Base-by-base conservation (phyloP, 768 basidiomycete species). In the Boletus eberwhitei region DNA sequence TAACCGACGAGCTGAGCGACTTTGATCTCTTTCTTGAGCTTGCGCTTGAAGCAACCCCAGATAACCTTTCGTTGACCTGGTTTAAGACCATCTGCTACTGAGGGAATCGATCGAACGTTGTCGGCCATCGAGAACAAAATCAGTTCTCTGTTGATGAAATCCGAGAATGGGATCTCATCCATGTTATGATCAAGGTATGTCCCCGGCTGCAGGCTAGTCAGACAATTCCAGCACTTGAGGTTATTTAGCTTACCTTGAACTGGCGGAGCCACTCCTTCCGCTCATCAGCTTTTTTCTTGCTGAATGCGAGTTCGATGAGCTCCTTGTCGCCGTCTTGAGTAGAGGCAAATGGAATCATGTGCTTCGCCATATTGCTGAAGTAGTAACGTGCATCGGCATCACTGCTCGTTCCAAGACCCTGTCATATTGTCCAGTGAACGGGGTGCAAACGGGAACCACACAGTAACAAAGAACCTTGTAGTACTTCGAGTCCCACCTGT, bases 41-140 rank as follows among this genome's bases (percentile, higher is more conserved):
- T 98, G 52, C 91, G 85, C 74, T 91, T 97, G 80, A 98, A 98
- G 71, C 90, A 93, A 62, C 79, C 93, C 85, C 93, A 98, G 32
- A 98, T 82, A 41, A 99, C 92, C 70, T 99, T 99, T 37, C 97
- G 80, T 66, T 99, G 97, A 69, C 94, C 95, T 38, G 97, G 96
- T 72, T 99, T 99, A 53, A 99, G 76, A 42, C 97, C 97, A 68
- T 98, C 97, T 13, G 86, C 85, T 16, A 92, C 81, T 0, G 89
- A 97, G 3, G 97, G 97, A 60, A 99, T 98, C 5, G 97, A 99
- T 52, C 97, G 94, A 59, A 97, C 83, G 65, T 98, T 98, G 67
- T 99, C 97, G 5, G 97, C 97, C 93, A 98, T 98, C 2, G 97
- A 99, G 80, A 98, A 99, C 26, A 98, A 79, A 55, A 99, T 98